These are phyloP conservation scores for Polyplosphaeria fusca DNA, from an alignment of 495 filamentous ascomycete genomes.

Conservation along the genomic window DNA sequence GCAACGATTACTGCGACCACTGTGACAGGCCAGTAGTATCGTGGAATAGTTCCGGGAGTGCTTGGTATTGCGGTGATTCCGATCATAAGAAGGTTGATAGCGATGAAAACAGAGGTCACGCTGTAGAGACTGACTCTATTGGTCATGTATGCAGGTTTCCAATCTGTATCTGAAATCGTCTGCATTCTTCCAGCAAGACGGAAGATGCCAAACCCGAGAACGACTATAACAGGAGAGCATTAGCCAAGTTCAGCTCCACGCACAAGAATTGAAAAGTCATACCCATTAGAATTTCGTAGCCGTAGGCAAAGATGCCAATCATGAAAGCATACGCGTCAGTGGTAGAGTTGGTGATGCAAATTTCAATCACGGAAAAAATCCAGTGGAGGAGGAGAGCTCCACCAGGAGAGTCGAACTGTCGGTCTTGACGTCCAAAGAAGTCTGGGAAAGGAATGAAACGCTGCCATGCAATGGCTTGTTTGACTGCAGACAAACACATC, in stretches of 20 bases:
- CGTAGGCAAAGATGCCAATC: background rate
- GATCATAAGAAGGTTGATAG: background rate
- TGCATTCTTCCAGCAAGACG: background rate
- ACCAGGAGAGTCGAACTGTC: background rate
- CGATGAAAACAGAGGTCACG: background rate
- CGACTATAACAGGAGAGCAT: too few relatives aligned
- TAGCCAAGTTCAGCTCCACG: background rate
- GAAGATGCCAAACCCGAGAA: background rate
- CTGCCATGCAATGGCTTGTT: conserved; percentile 19
- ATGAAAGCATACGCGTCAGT: background rate
- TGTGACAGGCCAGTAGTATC: background rate
- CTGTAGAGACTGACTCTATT: background rate
- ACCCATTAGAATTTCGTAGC: background rate
- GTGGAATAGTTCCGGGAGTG: background rate
- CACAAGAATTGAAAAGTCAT: background rate
- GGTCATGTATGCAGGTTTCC: background rate
- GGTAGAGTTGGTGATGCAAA: background rate
- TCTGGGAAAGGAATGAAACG: conserved; percentile 12
- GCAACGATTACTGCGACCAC: background rate
- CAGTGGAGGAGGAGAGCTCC: conserved; percentile 24
- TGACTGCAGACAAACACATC: conserved; percentile 38
- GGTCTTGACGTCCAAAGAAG: conserved; percentile 3
- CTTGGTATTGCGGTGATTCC: background rate
- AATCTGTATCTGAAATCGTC: background rate
- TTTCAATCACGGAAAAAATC: conserved; percentile 21